Base-by-base conservation (phyloP, 805 yeast genomes). In the Candida patagonica region DNA sequence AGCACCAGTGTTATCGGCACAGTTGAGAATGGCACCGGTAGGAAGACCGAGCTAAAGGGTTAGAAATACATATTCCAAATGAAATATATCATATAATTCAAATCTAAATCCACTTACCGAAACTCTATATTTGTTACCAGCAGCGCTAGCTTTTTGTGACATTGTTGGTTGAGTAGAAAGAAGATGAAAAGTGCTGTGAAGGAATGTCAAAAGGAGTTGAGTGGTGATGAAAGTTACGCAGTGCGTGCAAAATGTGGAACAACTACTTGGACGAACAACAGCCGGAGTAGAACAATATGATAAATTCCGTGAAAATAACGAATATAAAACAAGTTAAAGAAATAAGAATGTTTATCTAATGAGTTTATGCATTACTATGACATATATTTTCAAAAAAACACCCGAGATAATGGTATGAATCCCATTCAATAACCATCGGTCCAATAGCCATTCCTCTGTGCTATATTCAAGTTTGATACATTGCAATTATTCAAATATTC, bases 1-100 rank as follows among this genome's bases (percentile, higher is more conserved):
- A 65, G 98, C 99, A 79, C 99, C 99, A 63, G 94, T 76, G 95
- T 92, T 92, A 73, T 92, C 99, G 74, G 94, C 88, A 78, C 99
- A 92, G 88, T 94, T 94, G 77, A 92, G 81, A 71, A 92, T 86
- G 73, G 99, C 99, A 73, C 97, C 98, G 61, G 78, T 81, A 76
- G 99, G 99, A 69, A 92, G 83, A 80, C 95, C 99, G 76, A 92
- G 86, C 92, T 85, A 64, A 9, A 13, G 12, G 27, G 34, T 35
- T 35, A 35, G 38, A 22, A 29, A 15, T 12, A 5, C 4, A n/a
- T n/a, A n/a, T n/a, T n/a, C n/a, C n/a, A n/a, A n/a, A n/a, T n/a
- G n/a, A n/a, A n/a, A n/a, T n/a, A n/a, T n/a, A n/a, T n/a, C n/a
- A n/a, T n/a, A n/a, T n/a, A n/a, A n/a, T 13, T 31, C 9, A 31